phyloP scores from a whole-genome alignment of 164 flowering plant genomes.

The Aristolochia fimbriata region DNA sequence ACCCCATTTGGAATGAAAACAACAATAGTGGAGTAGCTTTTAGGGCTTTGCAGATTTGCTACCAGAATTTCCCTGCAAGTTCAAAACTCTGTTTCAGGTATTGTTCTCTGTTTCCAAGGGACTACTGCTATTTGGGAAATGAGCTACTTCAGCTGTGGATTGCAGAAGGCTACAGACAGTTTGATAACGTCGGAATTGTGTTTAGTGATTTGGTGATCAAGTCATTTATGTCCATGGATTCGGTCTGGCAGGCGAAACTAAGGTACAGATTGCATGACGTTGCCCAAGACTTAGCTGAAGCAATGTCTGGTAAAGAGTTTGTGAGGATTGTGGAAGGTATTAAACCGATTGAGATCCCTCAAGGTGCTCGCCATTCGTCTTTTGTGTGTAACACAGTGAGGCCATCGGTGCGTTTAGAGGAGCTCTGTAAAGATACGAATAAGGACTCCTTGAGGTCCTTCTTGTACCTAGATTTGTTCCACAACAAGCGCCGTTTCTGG shows the following conservation, averaged over 20 bases:
- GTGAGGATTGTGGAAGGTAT: neutral
- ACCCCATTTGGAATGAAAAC: neutral
- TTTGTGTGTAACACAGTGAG: neutral
- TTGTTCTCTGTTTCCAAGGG: conserved; percentile 7
- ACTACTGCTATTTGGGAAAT: neutral
- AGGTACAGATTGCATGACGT: conserved; percentile 6
- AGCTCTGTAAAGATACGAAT: neutral
- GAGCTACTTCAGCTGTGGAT: conserved; percentile 1
- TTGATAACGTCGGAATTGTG: neutral
- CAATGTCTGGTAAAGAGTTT: neutral
- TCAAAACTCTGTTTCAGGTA: conserved; percentile 4
- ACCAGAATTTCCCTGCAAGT: neutral
- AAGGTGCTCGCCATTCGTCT: conserved; percentile 4
- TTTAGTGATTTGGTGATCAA: neutral
- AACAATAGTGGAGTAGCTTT: neutral
- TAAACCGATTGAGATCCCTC: too few relatives aligned
- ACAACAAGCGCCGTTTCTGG: neutral
- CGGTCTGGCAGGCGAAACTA: neutral
- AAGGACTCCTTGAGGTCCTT: too few relatives aligned
- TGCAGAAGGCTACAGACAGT: conserved; percentile 1
- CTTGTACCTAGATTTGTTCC: too few relatives aligned
- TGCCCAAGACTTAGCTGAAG: conserved; percentile 1
- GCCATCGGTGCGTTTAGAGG: neutral
- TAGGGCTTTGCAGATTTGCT: conserved; percentile 1
- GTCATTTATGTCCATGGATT: neutral